Percentiles rank a stretch among this genome's conserved stretches.
phyloP scores from a whole-genome alignment of 1,284 basidiomycete genomes.

The Trametes polyzona region DNA sequence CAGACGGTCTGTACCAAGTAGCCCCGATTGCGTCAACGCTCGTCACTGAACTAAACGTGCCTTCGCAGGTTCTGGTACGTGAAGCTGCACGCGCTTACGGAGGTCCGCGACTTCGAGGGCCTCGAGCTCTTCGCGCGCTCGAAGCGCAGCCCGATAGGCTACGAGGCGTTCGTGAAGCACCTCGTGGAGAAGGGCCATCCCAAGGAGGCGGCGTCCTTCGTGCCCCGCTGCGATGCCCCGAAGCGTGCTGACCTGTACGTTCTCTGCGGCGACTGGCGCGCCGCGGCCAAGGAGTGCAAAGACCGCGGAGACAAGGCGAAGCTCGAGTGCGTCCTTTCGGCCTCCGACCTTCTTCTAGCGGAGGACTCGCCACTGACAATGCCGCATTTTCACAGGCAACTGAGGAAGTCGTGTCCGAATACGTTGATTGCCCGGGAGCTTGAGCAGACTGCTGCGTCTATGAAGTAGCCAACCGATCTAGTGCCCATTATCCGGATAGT shows the following conservation, averaged over 20 bases:
- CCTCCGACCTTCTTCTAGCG: too few relatives aligned
- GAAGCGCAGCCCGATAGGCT: constrained; percentile 93
- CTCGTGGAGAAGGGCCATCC: constrained; percentile 72
- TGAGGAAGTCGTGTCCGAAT: constrained; percentile 75
- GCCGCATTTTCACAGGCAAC: constrained; percentile 54
- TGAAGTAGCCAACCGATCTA: constrained; percentile 53
- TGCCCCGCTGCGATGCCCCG: constrained; percentile 83
- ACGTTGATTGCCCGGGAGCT: constrained; percentile 79
- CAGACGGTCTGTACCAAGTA: constrained; percentile 61
- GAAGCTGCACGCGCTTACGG: constrained; percentile 82
- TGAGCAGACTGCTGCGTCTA: constrained; percentile 66
- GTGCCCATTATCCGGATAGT: background rate
- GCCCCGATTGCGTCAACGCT: too few relatives aligned
- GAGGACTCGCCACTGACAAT: background rate
- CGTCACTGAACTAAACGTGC: too few relatives aligned
- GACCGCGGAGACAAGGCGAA: constrained; percentile 82
- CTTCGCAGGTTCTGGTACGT: constrained; percentile 84
- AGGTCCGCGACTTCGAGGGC: constrained; percentile 81
- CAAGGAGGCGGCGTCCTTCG: constrained; percentile 77
- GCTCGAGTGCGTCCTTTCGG: constrained; percentile 71
- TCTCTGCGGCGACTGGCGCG: constrained; percentile 85
- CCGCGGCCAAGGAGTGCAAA: constrained; percentile 87
- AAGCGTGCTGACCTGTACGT: constrained; percentile 86
- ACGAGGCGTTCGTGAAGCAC: constrained; percentile 89
- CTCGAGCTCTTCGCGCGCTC: constrained; percentile 84